Evolutionary conservation across 2,329 filamentous ascomycete species (phyloP), one percentile per base, ranked within the genome.

Genomic region (Diaporthe capsici): DNA sequence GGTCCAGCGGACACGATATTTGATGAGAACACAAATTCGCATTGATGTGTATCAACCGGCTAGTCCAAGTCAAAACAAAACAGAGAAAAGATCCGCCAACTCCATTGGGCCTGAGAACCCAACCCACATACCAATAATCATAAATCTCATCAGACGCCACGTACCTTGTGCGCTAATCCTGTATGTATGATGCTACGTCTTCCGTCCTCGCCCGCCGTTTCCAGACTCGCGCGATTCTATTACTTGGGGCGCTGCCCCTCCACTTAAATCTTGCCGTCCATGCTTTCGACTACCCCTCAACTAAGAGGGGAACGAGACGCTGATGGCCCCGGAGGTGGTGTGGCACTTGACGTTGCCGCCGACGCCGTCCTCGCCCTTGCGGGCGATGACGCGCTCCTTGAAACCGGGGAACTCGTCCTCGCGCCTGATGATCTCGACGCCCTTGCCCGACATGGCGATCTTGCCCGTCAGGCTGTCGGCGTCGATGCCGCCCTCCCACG

Each of bases 401-500:
- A 83, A 78, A 1, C 83, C 82, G 4, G 82, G 82, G 80, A 82
- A 83, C 2, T 82, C 81, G 1, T 79, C 76, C 4, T 80, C 76
- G n/a, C 76, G 76, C 70, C 79, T 82, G 20, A 84, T 80, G 4
- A 88, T 78, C 71, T 82, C 77, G 17, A 91, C 83, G 22, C 83
- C 88, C 55, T 85, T 82, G 20, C 89, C 89, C 28, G 71, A 76
- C 10, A 87, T 81, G 2, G 75, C 72, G 42, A 90, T 81, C 13
- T 73, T 77, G 3, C 88, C 88, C 34, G 84, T 84, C 22, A 87
- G 81, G 25, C 84, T 84, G 75, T 83, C 74, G 17, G 86, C 84
- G 13, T 76, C 76, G 47, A 90, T 80, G 28, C 78, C 77, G 20
- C 90, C 90, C 77, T 87, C 86, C 90, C 89, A 91, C 3, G 84